Base-by-base conservation (phyloP, 805 yeast genomes). In the Ogataea degrootiae region DNA sequence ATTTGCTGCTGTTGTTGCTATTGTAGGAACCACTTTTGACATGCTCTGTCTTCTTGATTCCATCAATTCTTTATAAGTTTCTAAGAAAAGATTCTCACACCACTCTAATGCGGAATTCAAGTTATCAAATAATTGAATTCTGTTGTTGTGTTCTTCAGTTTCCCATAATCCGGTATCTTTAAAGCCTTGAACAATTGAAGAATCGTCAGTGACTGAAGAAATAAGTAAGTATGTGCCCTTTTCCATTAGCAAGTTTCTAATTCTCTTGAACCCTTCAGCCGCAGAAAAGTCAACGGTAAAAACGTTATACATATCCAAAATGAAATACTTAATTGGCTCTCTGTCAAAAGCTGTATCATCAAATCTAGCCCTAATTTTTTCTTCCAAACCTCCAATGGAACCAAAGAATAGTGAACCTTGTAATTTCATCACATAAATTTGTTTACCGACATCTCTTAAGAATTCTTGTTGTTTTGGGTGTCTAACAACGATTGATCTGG, bases 371-470 rank as follows among this genome's bases (percentile, higher is more conserved):
- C 94, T 76, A 48, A 92, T 83, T 44, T 79, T 77, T 38, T 78
- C 76, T 66, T 94, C 99, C 41, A 94, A 84, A 2, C 92, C 87
- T 19, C 96, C 96, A 63, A 92, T 91, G 0, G 97, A 89, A 1
- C 99, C 99, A 66, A 94, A 94, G 63, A 94, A 94, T 36, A 94
- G 71, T 21, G 94, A 82, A 17, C 97, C 97, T 55, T 89, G 87
- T 39, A 94, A 69, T 65, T 91, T 88, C 64, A 91, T 72, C 19
- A 94, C 84, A 64, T 89, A 87, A 29, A 91, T 88, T 67, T 94
- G 98, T 57, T 85, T 82, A 4, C 97, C 97, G 45, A 92, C 94
- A 53, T 85, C 84, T 51, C 77, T 76, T 58, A 94, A 70, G 57
- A 92, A 92, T 53, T 84, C 87, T 56, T 86, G 89, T 65, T 94